phyloP scores from a whole-genome alignment of 345 rosid species.

The Xanthoceras sorbifolium region DNA sequence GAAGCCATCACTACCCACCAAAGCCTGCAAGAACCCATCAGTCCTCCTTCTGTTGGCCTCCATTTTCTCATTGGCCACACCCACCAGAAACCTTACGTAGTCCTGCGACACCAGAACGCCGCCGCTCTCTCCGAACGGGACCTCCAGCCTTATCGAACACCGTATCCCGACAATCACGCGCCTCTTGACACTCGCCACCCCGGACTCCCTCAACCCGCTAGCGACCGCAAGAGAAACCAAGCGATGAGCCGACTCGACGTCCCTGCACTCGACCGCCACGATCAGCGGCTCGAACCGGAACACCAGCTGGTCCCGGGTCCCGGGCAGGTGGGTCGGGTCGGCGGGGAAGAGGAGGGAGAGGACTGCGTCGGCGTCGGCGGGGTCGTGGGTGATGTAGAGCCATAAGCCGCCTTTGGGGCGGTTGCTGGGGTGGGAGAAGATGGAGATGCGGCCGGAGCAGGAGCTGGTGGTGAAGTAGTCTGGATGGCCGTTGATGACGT shows the following conservation, averaged over 20 bases:
- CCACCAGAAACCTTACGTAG: conserved; percentile 72
- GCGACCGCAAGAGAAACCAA: conserved; percentile 72
- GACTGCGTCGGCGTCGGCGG: conserved; percentile 49
- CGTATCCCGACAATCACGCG: conserved; percentile 83
- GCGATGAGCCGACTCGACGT: conserved; percentile 58
- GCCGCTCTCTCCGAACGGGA: conserved; percentile 63
- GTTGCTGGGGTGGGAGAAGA: conserved; percentile 68
- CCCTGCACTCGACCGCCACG: conserved; percentile 77
- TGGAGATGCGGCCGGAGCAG: conserved; percentile 92
- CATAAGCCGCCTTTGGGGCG: conserved; percentile 71
- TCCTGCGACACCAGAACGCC: conserved; percentile 58
- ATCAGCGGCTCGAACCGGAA: conserved; percentile 90
- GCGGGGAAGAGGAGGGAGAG: conserved; percentile 56
- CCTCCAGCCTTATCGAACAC: conserved; percentile 86
- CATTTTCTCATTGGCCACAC: conserved; percentile 83
- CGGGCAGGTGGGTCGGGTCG: conserved; percentile 5
- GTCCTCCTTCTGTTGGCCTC: conserved; percentile 74
- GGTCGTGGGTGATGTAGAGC: conserved; percentile 76
- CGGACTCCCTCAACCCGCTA: conserved; percentile 83
- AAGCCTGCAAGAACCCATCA: conserved; percentile 53
- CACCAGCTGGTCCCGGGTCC: conserved; percentile 40
- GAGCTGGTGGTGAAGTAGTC: conserved; percentile 91
- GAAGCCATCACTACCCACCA: conserved; percentile 37
- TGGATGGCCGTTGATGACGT: conserved; percentile 66
- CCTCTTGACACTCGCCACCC: conserved; percentile 70